A percentile compares a stretch with the other conserved stretches of the same genome.
phyloP scores from a whole-genome alignment of 768 basidiomycete genomes.

The Boletellus ananas region DNA sequence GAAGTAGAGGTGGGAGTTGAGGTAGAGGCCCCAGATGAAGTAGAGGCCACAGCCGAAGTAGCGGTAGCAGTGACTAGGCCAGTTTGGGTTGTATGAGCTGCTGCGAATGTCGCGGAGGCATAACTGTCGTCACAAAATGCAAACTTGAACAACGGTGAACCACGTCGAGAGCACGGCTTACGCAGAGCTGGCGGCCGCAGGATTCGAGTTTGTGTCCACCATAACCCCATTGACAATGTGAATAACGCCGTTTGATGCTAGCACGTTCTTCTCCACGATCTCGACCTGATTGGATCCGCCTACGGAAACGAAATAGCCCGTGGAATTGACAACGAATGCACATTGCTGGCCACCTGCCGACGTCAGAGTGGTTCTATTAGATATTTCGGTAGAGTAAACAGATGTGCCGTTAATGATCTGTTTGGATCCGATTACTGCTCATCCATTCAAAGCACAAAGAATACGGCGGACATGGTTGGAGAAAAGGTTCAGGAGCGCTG shows the following conservation, averaged over 20 bases:
- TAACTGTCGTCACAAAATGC: slow-evolving; percentile 21
- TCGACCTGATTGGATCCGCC: slow-evolving; percentile 44
- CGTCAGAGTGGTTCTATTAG: slow-evolving; percentile 34
- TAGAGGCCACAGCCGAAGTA: too few species aligned
- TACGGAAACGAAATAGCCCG: slow-evolving; percentile 53
- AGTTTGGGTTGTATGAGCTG: slow-evolving; percentile 38
- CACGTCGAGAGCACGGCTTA: slow-evolving; percentile 31
- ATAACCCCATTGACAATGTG: slow-evolving; percentile 59
- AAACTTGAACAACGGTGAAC: neutral
- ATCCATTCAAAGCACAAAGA: neutral
- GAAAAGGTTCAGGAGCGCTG: slow-evolving; percentile 43
- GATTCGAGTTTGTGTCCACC: slow-evolving; percentile 40
- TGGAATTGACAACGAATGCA: slow-evolving; percentile 48
- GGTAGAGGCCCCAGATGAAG: slow-evolving; percentile 2
- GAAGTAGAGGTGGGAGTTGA: neutral
- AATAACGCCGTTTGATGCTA: slow-evolving; percentile 65
- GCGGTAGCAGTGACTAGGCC: slow-evolving; percentile 33
- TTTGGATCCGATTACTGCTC: neutral
- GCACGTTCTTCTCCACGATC: slow-evolving; percentile 56
- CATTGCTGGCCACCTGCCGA: slow-evolving; percentile 58
- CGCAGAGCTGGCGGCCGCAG: slow-evolving; percentile 49
- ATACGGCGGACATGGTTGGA: slow-evolving; percentile 53
- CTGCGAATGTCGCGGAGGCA: slow-evolving; percentile 48
- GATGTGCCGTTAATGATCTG: slow-evolving; percentile 67
- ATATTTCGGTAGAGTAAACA: slow-evolving; percentile 54